Conservation (phyloP, 768 basidiomycete genomes). For the Lentinula raphanica region DNA sequence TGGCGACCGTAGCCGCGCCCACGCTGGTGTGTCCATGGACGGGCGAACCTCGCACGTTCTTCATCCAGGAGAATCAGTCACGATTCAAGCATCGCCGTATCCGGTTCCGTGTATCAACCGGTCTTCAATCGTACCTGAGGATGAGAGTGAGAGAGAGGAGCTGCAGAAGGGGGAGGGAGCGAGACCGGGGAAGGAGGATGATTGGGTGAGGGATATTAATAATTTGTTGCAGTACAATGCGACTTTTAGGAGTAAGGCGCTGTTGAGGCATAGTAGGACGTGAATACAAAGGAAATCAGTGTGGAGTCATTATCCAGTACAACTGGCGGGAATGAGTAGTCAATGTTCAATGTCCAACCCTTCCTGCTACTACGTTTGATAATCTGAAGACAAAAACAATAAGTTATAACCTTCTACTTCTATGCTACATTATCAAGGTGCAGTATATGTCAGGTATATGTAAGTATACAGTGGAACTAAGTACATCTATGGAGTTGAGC, state of each 20-base stretch:
- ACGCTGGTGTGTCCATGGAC: slow-evolving; percentile 58
- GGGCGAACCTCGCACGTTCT: slow-evolving; percentile 58
- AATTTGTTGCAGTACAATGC: slow-evolving; percentile 92
- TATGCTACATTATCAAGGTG: too few species aligned
- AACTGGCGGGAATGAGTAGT: too few species aligned
- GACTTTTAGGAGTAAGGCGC: slow-evolving; percentile 87
- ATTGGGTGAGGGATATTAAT: slow-evolving; percentile 97
- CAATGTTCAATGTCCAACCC: too few species aligned
- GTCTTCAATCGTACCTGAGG: slow-evolving; percentile 62
- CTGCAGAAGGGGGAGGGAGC: slow-evolving; percentile 52
- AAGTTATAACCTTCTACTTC: too few species aligned
- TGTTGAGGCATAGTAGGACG: slow-evolving; percentile 68
- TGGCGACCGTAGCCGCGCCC: slow-evolving; percentile 76
- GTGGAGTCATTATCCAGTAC: too few species aligned
- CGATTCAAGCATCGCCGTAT: slow-evolving; percentile 77
- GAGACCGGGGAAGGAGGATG: slow-evolving; percentile 78
- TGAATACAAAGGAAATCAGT: too few species aligned
- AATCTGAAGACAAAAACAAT: too few species aligned
- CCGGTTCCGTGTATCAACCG: slow-evolving; percentile 93
- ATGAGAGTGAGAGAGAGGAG: slow-evolving; percentile 14
- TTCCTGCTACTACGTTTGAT: too few species aligned
- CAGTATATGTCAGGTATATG: too few species aligned
- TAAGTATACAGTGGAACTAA: too few species aligned
- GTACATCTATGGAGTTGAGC: too few species aligned
- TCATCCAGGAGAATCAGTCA: slow-evolving; percentile 79